Base-by-base conservation (phyloP, 768 basidiomycete species). In the Collybia nuda region DNA sequence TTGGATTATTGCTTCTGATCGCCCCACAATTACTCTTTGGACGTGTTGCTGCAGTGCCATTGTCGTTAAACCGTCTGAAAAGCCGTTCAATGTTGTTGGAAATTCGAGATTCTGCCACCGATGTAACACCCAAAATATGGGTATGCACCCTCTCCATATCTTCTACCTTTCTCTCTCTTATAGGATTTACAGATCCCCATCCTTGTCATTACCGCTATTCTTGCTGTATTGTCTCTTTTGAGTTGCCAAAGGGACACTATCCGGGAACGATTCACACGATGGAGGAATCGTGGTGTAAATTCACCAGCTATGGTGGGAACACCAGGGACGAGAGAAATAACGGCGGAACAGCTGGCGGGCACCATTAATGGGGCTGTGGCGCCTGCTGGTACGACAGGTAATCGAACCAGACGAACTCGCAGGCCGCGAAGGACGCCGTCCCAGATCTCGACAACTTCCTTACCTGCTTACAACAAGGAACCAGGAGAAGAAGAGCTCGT, bases 401-500 rank as follows among this genome's bases (percentile, higher is more conserved):
- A 66, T 24, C 58, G 65, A 7, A 61, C 67, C 8, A 64, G 69
- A 22, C 63, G 75, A 51, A 47, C 65, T 0, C 62, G 76, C 4
- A 66, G 76, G 45, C 64, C 68, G 24, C 68, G 85, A 21, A 76
- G 87, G 32, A 90, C 88, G 4, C 86, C 90, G 3, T 90, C 88
- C 40, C 88, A 90, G 63, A 83, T 91, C 45, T 90, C 88, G 5
- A 89, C 88, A 6, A 81, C 78, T 23, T 90, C 86, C 5, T 64
- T 93, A 24, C 90, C 90, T 5, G 80, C 76, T 23, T 93, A 93
- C 57, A 88, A 81, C 71, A 90, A 90, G 67, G 90, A 93, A 53
- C 88, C 90, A 0, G 90, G 89, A 14, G 90, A 90, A 42, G 75
- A 85, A 35, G 90, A 93, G 63, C 74, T 93, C 23, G 90, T 93